These are phyloP conservation scores for Phytophthora fragariae DNA, from an alignment of 352 stramenopile genomes.

Conservation along the genomic window DNA sequence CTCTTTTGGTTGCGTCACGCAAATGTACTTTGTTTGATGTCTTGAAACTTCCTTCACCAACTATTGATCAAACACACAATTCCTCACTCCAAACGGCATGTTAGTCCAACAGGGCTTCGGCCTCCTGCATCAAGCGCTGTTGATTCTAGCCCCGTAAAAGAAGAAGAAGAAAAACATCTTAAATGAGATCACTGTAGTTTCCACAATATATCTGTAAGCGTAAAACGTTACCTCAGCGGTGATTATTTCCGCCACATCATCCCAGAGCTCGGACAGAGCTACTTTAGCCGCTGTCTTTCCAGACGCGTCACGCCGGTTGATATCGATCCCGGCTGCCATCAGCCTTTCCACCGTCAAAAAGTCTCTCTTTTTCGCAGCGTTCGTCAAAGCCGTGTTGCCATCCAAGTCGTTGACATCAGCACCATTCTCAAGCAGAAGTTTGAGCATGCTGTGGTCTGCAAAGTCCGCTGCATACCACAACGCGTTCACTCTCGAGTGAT, in stretches of 20 bases:
- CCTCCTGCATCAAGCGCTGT: neutral
- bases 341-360: neutral
- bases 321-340: neutral
- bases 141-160: neutral
- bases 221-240: neutral
- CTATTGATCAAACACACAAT: too few species aligned
- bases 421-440: neutral
- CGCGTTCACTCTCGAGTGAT: neutral
- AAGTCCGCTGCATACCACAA: neutral
- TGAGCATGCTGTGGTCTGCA: neutral
- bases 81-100: too few species aligned
- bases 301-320: neutral
- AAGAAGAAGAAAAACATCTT: neutral
- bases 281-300: neutral
- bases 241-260: neutral
- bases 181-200: too few species aligned
- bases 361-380: neutral
- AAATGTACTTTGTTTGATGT: too few species aligned
- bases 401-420: neutral
- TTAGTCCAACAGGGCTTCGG: too few species aligned
- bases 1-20: too few species aligned
- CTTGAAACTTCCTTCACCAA: too few species aligned
- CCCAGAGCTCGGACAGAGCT: neutral
- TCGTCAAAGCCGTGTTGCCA: neutral
- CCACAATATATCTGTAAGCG: too few species aligned